phyloP scores from a whole-genome alignment of 2,329 filamentous ascomycete genomes.

The Lachnellula cervina region DNA sequence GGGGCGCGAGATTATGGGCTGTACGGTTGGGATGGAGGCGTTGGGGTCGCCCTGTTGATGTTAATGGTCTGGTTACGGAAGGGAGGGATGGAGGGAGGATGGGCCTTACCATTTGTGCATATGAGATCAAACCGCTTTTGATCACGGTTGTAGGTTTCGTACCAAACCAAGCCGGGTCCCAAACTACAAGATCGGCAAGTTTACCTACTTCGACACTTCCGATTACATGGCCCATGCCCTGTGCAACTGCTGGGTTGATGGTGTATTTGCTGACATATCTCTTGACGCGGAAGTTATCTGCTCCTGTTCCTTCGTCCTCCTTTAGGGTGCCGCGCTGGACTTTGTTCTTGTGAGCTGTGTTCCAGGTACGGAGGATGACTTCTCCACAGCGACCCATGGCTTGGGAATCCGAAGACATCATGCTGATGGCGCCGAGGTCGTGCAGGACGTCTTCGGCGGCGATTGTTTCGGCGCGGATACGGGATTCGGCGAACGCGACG shows the following conservation, averaged over 20 bases:
- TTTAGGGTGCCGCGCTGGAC: constrained; percentile 69
- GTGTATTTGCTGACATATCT: constrained; percentile 95
- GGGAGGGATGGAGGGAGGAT: constrained; percentile 19
- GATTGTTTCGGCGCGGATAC: constrained; percentile 93
- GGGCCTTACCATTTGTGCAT: constrained; percentile 68
- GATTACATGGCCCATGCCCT: constrained; percentile 83
- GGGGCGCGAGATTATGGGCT: constrained; percentile 76
- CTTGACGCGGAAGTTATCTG: constrained; percentile 90
- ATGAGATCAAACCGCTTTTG: constrained; percentile 83
- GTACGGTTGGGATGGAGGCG: constrained; percentile 79
- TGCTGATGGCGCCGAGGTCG: constrained; percentile 89
- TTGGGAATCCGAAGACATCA: constrained; percentile 95
- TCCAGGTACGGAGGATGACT: constrained; percentile 89
- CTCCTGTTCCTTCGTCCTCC: constrained; percentile 73
- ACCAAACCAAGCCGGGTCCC: constrained; percentile 81
- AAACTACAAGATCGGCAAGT: constrained; percentile 82
- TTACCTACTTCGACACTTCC: constrained; percentile 87
- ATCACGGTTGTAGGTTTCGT: constrained; percentile 77
- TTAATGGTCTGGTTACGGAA: constrained; percentile 2
- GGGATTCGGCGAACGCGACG: constrained; percentile 88
- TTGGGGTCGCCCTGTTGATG: constrained; percentile 67
- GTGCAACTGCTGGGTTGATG: constrained; percentile 85
- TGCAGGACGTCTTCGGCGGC: constrained; percentile 95
- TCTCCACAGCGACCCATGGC: constrained; percentile 96
- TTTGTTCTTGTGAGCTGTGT: constrained; percentile 97